Conservation (phyloP, 129 eudicot species). For the Kitagawia praeruptora region DNA sequence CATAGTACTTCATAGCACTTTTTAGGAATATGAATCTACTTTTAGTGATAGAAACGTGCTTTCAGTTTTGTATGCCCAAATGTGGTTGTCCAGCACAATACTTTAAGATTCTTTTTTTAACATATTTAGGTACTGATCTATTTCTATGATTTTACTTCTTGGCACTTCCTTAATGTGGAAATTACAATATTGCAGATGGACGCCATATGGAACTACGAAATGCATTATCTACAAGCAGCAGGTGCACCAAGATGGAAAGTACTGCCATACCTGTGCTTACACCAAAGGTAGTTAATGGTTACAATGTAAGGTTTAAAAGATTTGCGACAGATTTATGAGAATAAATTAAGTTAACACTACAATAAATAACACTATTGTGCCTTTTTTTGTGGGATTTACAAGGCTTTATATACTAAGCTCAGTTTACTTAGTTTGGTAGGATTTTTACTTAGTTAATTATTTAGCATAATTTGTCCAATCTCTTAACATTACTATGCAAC, state of each 20-base stretch:
- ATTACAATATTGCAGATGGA: constrained; percentile 55
- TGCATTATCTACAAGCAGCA: constrained; percentile 97
- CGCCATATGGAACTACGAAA: constrained; percentile 83
- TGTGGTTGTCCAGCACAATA: not conserved
- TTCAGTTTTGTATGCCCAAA: not conserved
- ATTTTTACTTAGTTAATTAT: too few relatives aligned
- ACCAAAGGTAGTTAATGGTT: constrained; percentile 51
- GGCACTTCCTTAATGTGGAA: not conserved
- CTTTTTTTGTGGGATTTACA: not conserved
- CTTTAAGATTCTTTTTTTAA: constrained; percentile 3
- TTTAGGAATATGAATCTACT: not conserved
- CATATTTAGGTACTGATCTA: not conserved
- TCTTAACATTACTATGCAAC: too few relatives aligned
- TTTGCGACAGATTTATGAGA: not conserved
- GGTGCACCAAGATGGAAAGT: constrained; percentile 91
- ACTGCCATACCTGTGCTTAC: constrained; percentile 95
- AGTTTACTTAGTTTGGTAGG: not conserved
- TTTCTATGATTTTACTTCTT: not conserved
- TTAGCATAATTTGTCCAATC: too few relatives aligned
- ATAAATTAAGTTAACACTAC: not conserved
- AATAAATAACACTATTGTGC: not conserved
- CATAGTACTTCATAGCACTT: too few relatives aligned
- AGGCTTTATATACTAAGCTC: not conserved
- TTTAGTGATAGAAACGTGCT: not conserved
- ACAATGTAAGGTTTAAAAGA: not conserved